These are phyloP conservation scores for Gastrodia elata DNA, from an alignment of 106 monocot genomes.

Conservation along the genomic window DNA sequence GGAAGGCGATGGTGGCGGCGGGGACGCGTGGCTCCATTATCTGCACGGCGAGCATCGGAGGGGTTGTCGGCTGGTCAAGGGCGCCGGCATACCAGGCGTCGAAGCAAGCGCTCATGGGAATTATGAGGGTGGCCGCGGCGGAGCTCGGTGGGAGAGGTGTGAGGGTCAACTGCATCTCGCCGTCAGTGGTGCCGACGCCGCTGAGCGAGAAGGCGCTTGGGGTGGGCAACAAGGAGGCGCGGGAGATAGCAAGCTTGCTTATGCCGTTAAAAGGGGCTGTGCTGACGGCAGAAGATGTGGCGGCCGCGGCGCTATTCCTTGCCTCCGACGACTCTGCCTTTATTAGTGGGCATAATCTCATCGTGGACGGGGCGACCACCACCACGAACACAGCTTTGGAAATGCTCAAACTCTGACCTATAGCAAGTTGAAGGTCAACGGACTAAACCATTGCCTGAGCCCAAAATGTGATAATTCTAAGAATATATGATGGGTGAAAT, in stretches of 20 bases:
- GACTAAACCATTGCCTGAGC: no score
- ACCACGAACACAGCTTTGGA: no score
- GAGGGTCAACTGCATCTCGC: conserved; percentile 22
- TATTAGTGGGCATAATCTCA: conserved; percentile 53
- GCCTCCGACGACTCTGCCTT: conserved; percentile 48
- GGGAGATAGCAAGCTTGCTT: not conserved
- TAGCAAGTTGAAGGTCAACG: no score
- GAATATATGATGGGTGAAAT: no score
- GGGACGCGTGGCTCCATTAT: conserved; percentile 2
- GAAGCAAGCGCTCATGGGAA: conserved; percentile 24
- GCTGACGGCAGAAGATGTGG: conserved; percentile 28
- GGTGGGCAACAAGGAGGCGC: not conserved
- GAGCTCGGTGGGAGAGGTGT: conserved; percentile 45
- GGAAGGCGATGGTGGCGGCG: conserved; percentile 4
- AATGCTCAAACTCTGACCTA: no score
- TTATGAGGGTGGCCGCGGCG: conserved; percentile 37
- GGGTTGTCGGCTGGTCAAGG: not conserved
- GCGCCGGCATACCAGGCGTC: conserved; percentile 53
- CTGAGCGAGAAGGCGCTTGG: not conserved
- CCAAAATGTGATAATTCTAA: no score
- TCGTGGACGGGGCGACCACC: conserved; percentile 51
- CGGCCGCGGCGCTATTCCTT: conserved; percentile 45
- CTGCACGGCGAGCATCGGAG: conserved; percentile 9
- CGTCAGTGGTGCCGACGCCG: not conserved
- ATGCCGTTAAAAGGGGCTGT: conserved; percentile 30